Conservation (phyloP, 2,329 filamentous ascomycete genomes). For the Fusarium pseudocircinatum region DNA sequence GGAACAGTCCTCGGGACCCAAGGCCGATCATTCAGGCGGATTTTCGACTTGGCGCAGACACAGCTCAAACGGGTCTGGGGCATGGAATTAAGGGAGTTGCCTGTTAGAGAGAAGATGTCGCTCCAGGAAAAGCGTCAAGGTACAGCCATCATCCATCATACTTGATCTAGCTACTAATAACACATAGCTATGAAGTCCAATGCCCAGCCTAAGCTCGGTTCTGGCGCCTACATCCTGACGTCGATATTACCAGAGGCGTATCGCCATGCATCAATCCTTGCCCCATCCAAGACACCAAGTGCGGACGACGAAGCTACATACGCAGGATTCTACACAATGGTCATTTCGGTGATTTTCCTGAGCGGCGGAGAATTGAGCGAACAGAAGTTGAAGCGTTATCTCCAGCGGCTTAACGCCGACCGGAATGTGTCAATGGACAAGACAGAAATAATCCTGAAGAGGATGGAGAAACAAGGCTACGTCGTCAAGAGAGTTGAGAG, state of each 20-base stretch:
- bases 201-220: conserved; percentile 63
- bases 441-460: conserved; percentile 78
- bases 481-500: conserved; percentile 78
- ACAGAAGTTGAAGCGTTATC: conserved; percentile 78
- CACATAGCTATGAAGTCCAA: conserved; percentile 55
- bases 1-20: conserved; percentile 74
- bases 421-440: conserved; percentile 78
- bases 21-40: conserved; percentile 74
- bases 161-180: neutral
- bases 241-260: conserved; percentile 76
- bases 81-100: conserved; percentile 91
- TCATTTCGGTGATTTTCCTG: conserved; percentile 81
- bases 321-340: conserved; percentile 79
- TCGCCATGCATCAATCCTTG: conserved; percentile 72
- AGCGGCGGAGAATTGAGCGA: conserved; percentile 79
- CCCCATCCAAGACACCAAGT: conserved; percentile 73
- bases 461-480: conserved; percentile 85
- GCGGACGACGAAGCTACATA: conserved; percentile 79
- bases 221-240: conserved; percentile 80
- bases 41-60: conserved; percentile 81
- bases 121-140: conserved; percentile 81
- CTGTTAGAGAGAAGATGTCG: conserved; percentile 81
- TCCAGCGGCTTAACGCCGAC: conserved; percentile 79
- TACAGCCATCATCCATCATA: conserved; percentile 45
- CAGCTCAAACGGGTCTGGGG: conserved; percentile 80